Evolutionary conservation across 352 stramenopile genomes (phyloP), one percentile per base, ranked within the genome.

Genomic region (Saprolegnia parasitica): DNA sequence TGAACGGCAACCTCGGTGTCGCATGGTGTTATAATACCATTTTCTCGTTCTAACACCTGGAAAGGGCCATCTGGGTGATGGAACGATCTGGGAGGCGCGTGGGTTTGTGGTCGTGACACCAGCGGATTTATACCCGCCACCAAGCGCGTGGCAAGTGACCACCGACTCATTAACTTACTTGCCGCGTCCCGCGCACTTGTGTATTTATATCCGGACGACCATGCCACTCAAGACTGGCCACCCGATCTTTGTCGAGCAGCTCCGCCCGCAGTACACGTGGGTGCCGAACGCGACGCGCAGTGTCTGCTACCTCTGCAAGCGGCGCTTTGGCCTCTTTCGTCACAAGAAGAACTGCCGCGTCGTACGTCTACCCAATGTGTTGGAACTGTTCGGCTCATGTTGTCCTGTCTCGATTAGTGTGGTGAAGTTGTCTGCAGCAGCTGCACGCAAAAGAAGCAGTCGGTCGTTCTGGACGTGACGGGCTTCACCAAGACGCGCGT

Each of bases 381-480:
- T 35, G 11, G 1, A 60, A 26, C 13, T 49, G 3, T 4, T 15
- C 3, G 4, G 18, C 18, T 49, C 52, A 40, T 60, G n/a, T n/a
- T n/a, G n/a, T n/a, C n/a, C n/a, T 9, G 35, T 24, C 20, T 67
- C 46, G 21, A 3, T 55, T 61, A 70, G 63, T 70, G 63, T 47
- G 63, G 63, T 35, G 63, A 70, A 70, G 46, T 70, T 23, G 47
- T 70, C 26, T 70, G 63, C 21, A 49, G n/a, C 11, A 29, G 18
- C 13, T 70, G 63, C 21, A 70, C 63, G 21, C 52, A 60, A 60
- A 70, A 70, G 49, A 70, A 70, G 39, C 42, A 61, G 26, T 60
- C 52, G 35, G 63, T 70, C 11, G 45, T 70, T 15, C 42, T 70
- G 16, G 42, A 52, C 29, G 55, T 61, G 46, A 42, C 55, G 46